phyloP scores from a whole-genome alignment of 1,284 basidiomycete genomes.

The Termitomyces sp. region DNA sequence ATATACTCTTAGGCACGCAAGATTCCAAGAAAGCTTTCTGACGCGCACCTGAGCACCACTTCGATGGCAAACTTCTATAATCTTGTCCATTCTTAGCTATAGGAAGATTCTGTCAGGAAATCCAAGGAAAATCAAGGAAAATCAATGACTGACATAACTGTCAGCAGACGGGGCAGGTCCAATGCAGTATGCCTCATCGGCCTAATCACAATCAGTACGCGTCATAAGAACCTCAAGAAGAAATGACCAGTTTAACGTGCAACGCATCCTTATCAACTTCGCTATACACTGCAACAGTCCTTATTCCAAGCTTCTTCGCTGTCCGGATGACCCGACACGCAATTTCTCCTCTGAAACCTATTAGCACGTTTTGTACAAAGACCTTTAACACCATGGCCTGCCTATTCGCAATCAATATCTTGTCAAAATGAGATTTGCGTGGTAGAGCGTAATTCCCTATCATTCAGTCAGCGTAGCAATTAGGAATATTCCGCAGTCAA shows the following conservation, averaged over 20 bases:
- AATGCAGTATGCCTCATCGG: slow-evolving; percentile 95
- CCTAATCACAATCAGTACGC: slow-evolving; percentile 39
- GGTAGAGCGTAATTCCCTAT: slow-evolving; percentile 40
- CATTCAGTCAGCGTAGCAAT: slow-evolving; percentile 1
- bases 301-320: slow-evolving; percentile 82
- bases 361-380: slow-evolving; percentile 33
- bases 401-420: slow-evolving; percentile 33
- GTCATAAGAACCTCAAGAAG: background rate
- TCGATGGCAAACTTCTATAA: slow-evolving; percentile 73
- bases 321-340: slow-evolving; percentile 91
- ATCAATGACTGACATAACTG: slow-evolving; percentile 67
- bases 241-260: slow-evolving; percentile 70
- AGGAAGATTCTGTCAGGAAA: slow-evolving; percentile 7
- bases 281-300: slow-evolving; percentile 87
- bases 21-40: background rate
- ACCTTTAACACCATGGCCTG: slow-evolving; percentile 35
- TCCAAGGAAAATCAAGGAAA: background rate
- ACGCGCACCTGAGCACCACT: slow-evolving; percentile 78
- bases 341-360: slow-evolving; percentile 74
- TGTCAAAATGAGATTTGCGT: slow-evolving; percentile 32
- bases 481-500: background rate
- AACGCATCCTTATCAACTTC: slow-evolving; percentile 76
- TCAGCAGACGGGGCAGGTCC: slow-evolving; percentile 85
- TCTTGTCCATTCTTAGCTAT: slow-evolving; percentile 84
- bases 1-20: background rate